A percentile compares a stretch with the other conserved stretches of the same genome.
Conservation (phyloP, 2,329 filamentous ascomycete genomes). For the Aspergillus clavatus region DNA sequence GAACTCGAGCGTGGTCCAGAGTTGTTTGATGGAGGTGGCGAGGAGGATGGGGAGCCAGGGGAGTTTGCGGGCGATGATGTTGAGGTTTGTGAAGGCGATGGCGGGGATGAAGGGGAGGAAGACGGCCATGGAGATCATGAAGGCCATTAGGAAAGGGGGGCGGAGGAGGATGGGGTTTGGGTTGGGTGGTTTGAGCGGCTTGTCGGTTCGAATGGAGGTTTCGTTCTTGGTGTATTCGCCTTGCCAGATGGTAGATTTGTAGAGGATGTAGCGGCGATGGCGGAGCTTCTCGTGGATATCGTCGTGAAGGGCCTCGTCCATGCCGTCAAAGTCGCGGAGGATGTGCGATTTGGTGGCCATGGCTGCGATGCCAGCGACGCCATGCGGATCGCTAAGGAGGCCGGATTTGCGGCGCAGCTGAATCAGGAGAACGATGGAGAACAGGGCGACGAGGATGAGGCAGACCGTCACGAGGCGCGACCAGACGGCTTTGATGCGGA, state of each 20-base stretch:
- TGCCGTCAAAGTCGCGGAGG: slow-evolving; percentile 44
- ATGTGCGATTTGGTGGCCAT: slow-evolving; percentile 49
- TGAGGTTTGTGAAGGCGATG: slow-evolving; percentile 39
- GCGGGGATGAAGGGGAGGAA: slow-evolving; percentile 40
- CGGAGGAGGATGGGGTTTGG: slow-evolving; percentile 46
- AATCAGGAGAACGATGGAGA: slow-evolving; percentile 39
- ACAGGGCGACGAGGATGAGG: slow-evolving; percentile 40
- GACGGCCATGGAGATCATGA: slow-evolving; percentile 12
- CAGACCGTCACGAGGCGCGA: slow-evolving; percentile 41
- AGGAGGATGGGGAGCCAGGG: slow-evolving; percentile 45
- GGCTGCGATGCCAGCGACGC: slow-evolving; percentile 48
- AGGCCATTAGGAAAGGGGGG: slow-evolving; percentile 1
- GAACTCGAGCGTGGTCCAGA: slow-evolving; percentile 46
- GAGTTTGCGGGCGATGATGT: slow-evolving; percentile 35
- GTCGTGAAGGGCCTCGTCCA: slow-evolving; percentile 40
- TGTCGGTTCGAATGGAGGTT: slow-evolving; percentile 26
- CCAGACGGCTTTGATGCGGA: slow-evolving; percentile 43
- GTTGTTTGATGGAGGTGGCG: slow-evolving; percentile 43
- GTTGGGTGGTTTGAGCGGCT: slow-evolving; percentile 19
- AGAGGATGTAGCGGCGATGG: slow-evolving; percentile 45
- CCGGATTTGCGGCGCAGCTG: slow-evolving; percentile 46
- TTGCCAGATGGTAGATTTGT: slow-evolving; percentile 50
- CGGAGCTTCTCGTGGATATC: slow-evolving; percentile 45
- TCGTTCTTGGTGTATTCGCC: slow-evolving; percentile 42
- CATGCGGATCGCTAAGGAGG: slow-evolving; percentile 45